These are phyloP conservation scores for Novymonas esmeraldas DNA, from an alignment of 208 protist species.

Conservation along the genomic window DNA sequence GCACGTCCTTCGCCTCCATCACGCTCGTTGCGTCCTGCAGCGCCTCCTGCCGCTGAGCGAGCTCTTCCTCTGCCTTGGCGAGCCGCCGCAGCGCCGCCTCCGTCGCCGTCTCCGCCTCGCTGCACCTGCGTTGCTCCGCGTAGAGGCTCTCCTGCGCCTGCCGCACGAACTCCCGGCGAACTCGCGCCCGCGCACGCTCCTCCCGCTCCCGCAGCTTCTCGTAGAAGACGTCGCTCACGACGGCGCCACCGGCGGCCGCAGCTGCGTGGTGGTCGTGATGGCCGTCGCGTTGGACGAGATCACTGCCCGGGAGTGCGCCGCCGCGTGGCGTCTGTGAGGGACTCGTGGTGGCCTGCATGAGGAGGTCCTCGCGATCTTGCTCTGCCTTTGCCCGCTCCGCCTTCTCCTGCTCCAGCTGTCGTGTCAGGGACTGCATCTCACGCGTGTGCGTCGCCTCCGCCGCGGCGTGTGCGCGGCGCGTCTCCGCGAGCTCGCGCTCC, in stretches of 20 bases:
- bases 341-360: conserved; percentile 13
- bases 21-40: conserved; percentile 14
- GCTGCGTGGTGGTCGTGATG: no score
- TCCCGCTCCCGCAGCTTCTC: conserved; percentile 36
- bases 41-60: not conserved
- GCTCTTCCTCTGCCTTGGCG: conserved; percentile 9
- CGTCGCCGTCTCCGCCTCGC: conserved; percentile 27
- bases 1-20: conserved; percentile 26
- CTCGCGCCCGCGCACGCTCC: conserved; percentile 33
- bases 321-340: conserved; percentile 2
- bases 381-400: conserved; percentile 23
- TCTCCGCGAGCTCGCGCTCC: conserved; percentile 21
- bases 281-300: not conserved
- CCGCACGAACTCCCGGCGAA: conserved; percentile 35
- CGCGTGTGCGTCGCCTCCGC: conserved; percentile 25
- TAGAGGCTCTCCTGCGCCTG: conserved; percentile 33
- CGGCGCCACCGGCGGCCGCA: not conserved
- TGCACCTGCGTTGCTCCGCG: conserved; percentile 26
- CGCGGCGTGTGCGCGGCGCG: not conserved
- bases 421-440: conserved; percentile 34
- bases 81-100: conserved; percentile 8
- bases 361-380: conserved; percentile 41
- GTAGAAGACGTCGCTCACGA: conserved; percentile 29
- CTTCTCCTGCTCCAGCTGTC: conserved; percentile 29
- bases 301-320: not conserved